phyloP scores from a whole-genome alignment of 2,329 filamentous ascomycete genomes.

The Epicoccum sorghinum region DNA sequence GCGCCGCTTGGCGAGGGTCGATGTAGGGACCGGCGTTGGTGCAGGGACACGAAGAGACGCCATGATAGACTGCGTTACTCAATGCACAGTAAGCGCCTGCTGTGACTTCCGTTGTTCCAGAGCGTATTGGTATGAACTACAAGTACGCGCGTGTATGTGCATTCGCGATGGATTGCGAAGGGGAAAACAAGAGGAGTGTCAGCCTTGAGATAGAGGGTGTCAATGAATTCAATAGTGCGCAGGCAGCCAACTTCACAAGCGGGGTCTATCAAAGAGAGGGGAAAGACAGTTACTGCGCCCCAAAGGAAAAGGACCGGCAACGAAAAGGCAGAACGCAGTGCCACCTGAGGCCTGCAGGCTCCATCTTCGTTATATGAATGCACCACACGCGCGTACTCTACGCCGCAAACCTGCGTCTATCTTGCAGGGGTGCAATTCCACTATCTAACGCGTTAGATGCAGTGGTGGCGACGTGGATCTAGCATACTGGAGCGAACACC shows the following conservation, averaged over 20 bases:
- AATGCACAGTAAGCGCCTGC: constrained; percentile 14
- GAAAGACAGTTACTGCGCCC: constrained; percentile 29
- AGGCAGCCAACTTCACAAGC: constrained; percentile 25
- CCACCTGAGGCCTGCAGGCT: constrained; percentile 40
- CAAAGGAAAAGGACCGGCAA: constrained; percentile 25
- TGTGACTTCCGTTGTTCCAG: constrained; percentile 12
- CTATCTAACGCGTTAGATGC: constrained; percentile 1
- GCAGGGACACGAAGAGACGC: constrained; percentile 32
- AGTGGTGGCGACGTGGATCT: constrained; percentile 15
- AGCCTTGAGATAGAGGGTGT: constrained; percentile 13
- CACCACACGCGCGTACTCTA: constrained; percentile 32
- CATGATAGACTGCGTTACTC: constrained; percentile 21
- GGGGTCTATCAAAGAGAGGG: constrained; percentile 19
- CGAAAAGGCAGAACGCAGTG: constrained; percentile 35
- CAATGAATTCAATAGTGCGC: constrained; percentile 15
- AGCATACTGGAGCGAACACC: constrained; percentile 9
- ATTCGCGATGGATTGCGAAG: neutral
- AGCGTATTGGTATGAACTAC: constrained; percentile 3
- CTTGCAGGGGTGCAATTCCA: constrained; percentile 11
- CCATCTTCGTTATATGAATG: constrained; percentile 40
- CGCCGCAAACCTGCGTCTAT: constrained; percentile 29
- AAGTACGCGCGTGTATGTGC: constrained; percentile 3
- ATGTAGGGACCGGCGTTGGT: constrained; percentile 28
- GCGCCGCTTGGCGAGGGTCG: constrained; percentile 25
- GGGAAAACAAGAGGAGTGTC: neutral